Percentiles rank a stretch among this genome's conserved stretches.
Evolutionary conservation across 306 rosid species (phyloP).

Genomic region (Ammopiptanthus mongolicus): DNA sequence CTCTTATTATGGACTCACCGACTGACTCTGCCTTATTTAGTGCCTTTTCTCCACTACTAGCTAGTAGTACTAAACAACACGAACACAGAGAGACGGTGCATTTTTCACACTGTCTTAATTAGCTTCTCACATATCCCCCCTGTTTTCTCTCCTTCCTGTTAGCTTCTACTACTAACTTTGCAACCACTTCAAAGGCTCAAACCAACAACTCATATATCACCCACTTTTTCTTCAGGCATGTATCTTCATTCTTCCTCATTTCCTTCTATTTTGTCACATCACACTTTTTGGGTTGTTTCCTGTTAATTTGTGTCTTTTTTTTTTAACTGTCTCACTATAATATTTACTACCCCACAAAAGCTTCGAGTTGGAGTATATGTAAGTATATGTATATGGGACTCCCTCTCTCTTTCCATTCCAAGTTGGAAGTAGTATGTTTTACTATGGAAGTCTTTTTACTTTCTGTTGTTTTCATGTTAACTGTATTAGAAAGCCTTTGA

Average conservation of each 20-base stretch:
- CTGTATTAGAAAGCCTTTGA: not conserved
- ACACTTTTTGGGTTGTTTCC: not conserved
- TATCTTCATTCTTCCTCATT: not conserved
- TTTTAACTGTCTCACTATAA: not conserved
- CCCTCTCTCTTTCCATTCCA: too few relatives aligned
- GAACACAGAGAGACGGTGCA: not conserved
- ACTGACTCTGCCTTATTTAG: not conserved
- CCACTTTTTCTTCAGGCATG: not conserved
- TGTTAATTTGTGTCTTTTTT: not conserved
- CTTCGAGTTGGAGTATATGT: not conserved
- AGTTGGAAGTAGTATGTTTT: not conserved
- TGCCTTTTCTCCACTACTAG: too few relatives aligned
- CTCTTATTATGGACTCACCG: not conserved
- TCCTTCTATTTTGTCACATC: not conserved
- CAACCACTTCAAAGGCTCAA: not conserved
- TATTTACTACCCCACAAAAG: not conserved
- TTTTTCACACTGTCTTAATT: not conserved
- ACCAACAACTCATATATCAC: not conserved
- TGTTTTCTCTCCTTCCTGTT: not conserved
- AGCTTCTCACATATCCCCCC: not conserved
- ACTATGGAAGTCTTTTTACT: not conserved
- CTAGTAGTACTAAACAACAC: too few relatives aligned
- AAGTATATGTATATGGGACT: too few relatives aligned
- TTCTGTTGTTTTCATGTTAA: not conserved
- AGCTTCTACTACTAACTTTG: not conserved